These are phyloP conservation scores for Pythium apleroticum DNA, from an alignment of 352 stramenopile genomes.

Conservation along the genomic window DNA sequence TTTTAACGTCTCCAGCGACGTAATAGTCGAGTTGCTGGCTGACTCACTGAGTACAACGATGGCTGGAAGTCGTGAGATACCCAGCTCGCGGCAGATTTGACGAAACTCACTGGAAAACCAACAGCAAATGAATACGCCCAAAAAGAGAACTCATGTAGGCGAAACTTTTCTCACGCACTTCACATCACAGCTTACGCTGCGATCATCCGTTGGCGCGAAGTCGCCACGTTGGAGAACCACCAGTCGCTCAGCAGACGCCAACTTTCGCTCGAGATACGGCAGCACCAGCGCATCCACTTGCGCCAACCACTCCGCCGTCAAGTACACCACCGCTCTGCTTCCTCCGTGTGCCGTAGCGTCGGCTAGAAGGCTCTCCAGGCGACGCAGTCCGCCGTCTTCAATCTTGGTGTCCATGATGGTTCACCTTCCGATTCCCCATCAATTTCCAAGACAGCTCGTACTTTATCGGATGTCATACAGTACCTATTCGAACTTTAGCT, in stretches of 20 bases:
- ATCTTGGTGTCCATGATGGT: not conserved
- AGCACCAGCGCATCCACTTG: constrained; percentile 36
- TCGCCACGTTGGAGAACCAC: constrained; percentile 12
- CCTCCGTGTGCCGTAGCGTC: not conserved
- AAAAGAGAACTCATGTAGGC: not conserved
- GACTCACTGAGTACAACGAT: not conserved
- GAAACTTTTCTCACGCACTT: not conserved
- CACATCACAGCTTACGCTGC: not conserved
- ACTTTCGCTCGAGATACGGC: constrained; percentile 20
- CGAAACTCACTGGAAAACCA: constrained; percentile 13
- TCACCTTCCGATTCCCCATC: not conserved
- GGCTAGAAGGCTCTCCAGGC: not conserved
- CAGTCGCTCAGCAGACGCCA: constrained; percentile 19
- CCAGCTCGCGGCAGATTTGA: constrained; percentile 8
- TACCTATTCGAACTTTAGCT: not conserved
- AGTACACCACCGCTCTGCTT: constrained; percentile 22
- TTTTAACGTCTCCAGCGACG: too few relatives aligned
- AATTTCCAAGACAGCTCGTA: constrained; percentile 1
- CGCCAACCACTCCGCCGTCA: constrained; percentile 47
- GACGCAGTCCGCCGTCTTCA: not conserved
- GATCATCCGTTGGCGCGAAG: not conserved
- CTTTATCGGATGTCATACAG: not conserved
- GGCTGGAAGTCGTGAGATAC: constrained; percentile 10
- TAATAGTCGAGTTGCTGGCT: too few relatives aligned
- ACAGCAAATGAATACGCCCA: not conserved